Conservation (phyloP, 352 stramenopile genomes). For the Pythium myriotylum region DNA sequence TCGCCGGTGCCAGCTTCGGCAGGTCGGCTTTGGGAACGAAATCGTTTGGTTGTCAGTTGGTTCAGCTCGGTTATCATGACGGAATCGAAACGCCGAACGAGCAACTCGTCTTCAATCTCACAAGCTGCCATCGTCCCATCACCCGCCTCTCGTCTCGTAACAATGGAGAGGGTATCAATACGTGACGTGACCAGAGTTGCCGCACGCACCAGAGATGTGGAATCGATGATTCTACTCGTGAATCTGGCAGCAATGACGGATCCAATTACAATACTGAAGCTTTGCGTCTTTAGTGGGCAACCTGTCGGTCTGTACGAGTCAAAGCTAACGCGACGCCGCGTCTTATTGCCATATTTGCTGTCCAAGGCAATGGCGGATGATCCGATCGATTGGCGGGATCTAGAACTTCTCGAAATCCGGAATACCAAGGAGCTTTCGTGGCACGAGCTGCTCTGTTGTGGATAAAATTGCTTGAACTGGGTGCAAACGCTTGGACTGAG, state of each 20-base stretch:
- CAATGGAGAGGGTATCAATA: neutral
- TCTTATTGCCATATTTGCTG: neutral
- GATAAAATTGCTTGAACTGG: too few species aligned
- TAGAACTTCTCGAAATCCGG: neutral
- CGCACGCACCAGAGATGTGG: conserved; percentile 8
- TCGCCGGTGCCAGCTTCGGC: conserved; percentile 7
- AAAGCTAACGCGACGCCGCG: neutral
- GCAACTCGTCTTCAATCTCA: too few species aligned
- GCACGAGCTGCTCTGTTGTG: neutral
- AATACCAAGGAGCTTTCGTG: conserved; percentile 6
- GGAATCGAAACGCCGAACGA: neutral
- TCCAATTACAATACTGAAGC: conserved; percentile 1
- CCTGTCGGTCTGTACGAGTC: neutral
- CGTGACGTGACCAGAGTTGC: conserved; percentile 2
- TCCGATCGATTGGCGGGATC: conserved; percentile 10
- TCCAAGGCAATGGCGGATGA: neutral
- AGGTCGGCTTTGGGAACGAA: neutral
- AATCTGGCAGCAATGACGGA: conserved; percentile 20
- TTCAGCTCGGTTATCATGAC: neutral
- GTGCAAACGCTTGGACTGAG: too few species aligned
- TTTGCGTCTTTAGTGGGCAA: neutral
- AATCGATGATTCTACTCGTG: conserved; percentile 10
- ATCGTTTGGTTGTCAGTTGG: conserved; percentile 12
- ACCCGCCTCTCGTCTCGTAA: neutral
- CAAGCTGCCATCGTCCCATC: too few species aligned